phyloP scores from a whole-genome alignment of 75 land plant species.

The Adiantum capillusveneris region DNA sequence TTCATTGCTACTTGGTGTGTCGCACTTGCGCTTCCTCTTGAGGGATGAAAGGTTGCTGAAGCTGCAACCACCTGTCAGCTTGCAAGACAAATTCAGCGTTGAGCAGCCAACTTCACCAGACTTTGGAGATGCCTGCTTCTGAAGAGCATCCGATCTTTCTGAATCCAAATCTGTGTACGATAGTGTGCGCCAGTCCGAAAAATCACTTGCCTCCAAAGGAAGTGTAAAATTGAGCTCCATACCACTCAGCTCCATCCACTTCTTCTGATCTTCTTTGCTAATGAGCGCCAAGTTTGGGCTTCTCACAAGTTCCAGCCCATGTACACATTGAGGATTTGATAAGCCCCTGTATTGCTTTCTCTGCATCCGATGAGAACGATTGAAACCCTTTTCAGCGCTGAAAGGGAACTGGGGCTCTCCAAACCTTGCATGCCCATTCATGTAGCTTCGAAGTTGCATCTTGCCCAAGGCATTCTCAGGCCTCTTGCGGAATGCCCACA shows the following conservation, averaged over 20 bases:
- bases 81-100: conserved; percentile 57
- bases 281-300: conserved; percentile 50
- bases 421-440: conserved; percentile 83
- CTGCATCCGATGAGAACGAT: conserved; percentile 87
- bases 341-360: conserved; percentile 84
- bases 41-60: too few relatives aligned
- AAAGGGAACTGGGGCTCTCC: conserved; percentile 91
- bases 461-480: conserved; percentile 85
- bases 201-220: conserved; percentile 69
- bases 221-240: conserved; percentile 70
- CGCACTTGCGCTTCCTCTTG: conserved; percentile 50
- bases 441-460: conserved; percentile 93
- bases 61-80: conserved; percentile 25
- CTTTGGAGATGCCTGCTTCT: conserved; percentile 10
- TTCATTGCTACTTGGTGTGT: conserved; percentile 33
- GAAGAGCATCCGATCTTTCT: neutral
- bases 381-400: conserved; percentile 74
- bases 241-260: conserved; percentile 80
- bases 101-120: conserved; percentile 54
- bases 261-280: conserved; percentile 52
- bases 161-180: conserved; percentile 66
- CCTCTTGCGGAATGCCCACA: conserved; percentile 92
- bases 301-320: conserved; percentile 74
- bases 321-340: conserved; percentile 86
- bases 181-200: conserved; percentile 66